phyloP scores from a whole-genome alignment of 495 filamentous ascomycete species.

The Aspergillus olivimuriae region DNA sequence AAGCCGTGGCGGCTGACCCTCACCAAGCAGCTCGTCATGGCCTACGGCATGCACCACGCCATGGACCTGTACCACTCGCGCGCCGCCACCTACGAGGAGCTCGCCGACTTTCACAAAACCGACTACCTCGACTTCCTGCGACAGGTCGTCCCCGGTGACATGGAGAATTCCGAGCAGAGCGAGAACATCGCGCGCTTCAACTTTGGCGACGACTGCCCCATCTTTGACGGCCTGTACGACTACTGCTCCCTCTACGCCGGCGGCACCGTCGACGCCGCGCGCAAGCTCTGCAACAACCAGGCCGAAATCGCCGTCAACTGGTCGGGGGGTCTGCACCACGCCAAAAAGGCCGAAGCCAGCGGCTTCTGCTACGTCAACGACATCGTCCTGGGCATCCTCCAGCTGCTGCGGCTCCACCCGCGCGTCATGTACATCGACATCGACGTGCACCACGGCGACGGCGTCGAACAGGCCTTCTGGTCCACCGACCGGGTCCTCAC shows the following conservation, averaged over 20 bases:
- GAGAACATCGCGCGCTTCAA: constrained; percentile 56
- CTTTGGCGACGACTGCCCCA: constrained; percentile 89
- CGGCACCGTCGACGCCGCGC: constrained; percentile 82
- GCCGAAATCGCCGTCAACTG: constrained; percentile 97
- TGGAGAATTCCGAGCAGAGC: constrained; percentile 38
- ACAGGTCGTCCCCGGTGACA: constrained; percentile 38
- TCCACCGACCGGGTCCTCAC: constrained; percentile 95
- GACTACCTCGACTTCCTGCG: constrained; percentile 87
- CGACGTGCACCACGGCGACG: constrained; percentile 96
- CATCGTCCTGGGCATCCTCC: constrained; percentile 91
- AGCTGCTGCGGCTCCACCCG: constrained; percentile 78
- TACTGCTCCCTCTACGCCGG: constrained; percentile 94
- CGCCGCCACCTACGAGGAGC: constrained; percentile 77
- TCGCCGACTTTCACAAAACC: constrained; percentile 75
- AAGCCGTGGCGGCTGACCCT: constrained; percentile 96
- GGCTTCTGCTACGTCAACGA: constrained; percentile 99
- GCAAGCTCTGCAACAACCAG: constrained; percentile 77
- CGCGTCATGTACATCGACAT: constrained; percentile 97
- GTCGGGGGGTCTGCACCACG: constrained; percentile 98
- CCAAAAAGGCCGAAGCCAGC: constrained; percentile 86
- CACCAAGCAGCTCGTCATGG: constrained; percentile 86
- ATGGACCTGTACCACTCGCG: constrained; percentile 90
- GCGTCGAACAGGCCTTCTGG: constrained; percentile 95
- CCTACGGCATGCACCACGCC: constrained; percentile 89
- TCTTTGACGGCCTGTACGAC: constrained; percentile 92